Evolutionary conservation across 139 green algal species (phyloP), one percentile per base, ranked within the genome.

Genomic region (Coccomyxa sp.): DNA sequence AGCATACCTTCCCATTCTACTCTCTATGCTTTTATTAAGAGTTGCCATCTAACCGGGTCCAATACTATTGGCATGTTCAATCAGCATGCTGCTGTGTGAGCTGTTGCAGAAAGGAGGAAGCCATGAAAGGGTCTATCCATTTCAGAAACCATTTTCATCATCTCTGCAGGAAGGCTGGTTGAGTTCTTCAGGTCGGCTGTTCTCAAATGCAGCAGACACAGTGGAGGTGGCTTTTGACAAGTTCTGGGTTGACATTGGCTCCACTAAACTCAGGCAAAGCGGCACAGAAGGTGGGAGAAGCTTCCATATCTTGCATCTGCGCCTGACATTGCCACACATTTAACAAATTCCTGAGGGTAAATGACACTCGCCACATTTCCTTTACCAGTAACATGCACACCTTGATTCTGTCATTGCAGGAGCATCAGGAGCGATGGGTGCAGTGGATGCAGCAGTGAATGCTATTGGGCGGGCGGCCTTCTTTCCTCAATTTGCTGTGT

Each of bases 231-330:
- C 60, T 21, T 92, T 92, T 45, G 76, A 91, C 78, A 79, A 78
- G 75, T 92, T 92, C 68, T 92, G 88, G 88, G 78, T 88, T 67
- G 87, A 90, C 59, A 0, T 85, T 17, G 87, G 87, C 13, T 76
- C 76, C 0, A 83, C 82, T 12, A 71, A 79, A 32, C 81, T 89
- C 76, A 77, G 85, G 14, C 76, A 74, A 1, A 71, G 18, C 63
- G 18, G 18, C 21, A 25, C 63, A 4, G 63, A 71, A 71, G 63
- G 63, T 71, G 9, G 16, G 82, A 87, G 23, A 32, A 88, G 0
- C 7, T 51, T 51, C 7, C 3, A 11, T 51, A 11, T 3, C 38
- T 51, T 51, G 38, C 7, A n/a, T 51, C 38, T 51, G 38, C 7
- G 38, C 38, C 38, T 51, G 38, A 51, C 38, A 51, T 51, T 51